Evolutionary conservation across 2,329 filamentous ascomycete species (phyloP).

Genomic region (Ceratocystiopsis minuta): DNA sequence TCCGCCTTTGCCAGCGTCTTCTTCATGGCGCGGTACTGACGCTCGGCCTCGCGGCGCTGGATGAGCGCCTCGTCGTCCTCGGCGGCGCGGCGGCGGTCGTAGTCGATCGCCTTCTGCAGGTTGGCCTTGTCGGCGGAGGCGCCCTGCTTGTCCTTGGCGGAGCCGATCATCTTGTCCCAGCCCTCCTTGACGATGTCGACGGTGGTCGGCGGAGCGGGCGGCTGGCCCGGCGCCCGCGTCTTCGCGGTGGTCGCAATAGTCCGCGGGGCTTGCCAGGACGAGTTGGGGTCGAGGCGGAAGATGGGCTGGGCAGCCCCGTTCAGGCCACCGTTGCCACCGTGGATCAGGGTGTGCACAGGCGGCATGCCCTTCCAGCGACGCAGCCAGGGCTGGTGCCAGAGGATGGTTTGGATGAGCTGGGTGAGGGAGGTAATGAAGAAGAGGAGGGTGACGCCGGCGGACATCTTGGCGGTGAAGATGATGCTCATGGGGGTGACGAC

Average conservation of each 20-base stretch:
- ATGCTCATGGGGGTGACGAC: slow-evolving; percentile 16
- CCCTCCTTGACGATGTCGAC: slow-evolving; percentile 7
- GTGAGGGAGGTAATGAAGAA: slow-evolving; percentile 29
- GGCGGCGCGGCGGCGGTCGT: slow-evolving; percentile 47
- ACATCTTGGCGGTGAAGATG: slow-evolving; percentile 27
- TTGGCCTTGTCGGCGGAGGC: slow-evolving; percentile 4
- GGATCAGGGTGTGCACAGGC: slow-evolving; percentile 10
- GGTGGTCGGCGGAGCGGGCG: slow-evolving; percentile 2
- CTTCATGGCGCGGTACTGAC: slow-evolving; percentile 8
- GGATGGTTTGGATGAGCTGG: slow-evolving; percentile 23
- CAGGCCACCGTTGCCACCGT: neutral
- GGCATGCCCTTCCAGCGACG: slow-evolving; percentile 21
- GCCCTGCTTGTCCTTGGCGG: slow-evolving; percentile 9
- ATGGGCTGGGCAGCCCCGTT: neutral
- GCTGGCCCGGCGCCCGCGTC: slow-evolving; percentile 3
- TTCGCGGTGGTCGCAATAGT: slow-evolving; percentile 11
- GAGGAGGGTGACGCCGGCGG: slow-evolving; percentile 40
- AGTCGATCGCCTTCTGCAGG: slow-evolving; percentile 10
- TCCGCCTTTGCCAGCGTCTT: slow-evolving; percentile 3
- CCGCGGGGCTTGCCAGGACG: slow-evolving; percentile 16
- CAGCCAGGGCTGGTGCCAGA: slow-evolving; percentile 23
- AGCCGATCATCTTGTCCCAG: slow-evolving; percentile 9
- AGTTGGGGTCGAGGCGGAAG: slow-evolving; percentile 5
- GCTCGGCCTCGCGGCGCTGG: slow-evolving; percentile 10
- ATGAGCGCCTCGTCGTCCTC: slow-evolving; percentile 10